Evolutionary conservation across 768 basidiomycete genomes (phyloP), one percentile per base, ranked within the genome.

Genomic region (Mycena galopus): DNA sequence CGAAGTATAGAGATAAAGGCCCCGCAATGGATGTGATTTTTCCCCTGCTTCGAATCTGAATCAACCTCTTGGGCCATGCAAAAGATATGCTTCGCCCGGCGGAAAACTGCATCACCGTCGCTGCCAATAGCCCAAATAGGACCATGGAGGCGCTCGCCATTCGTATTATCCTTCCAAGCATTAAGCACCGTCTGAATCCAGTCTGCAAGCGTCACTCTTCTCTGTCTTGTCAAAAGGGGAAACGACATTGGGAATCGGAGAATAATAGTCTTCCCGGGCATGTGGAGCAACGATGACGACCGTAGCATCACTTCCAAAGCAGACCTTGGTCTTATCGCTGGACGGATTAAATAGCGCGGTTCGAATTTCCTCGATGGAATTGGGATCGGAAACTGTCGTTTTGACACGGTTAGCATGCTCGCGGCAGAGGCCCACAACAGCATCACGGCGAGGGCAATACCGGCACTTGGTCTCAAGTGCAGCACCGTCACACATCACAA

Each of bases 301-400:
- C 7, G 79, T 81, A 1, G 69, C 81, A 66, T 82, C 81, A 44
- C 76, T 80, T 23, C 79, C 80, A 69, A 76, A 74, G 42, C 73
- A 77, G 14, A 33, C 55, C 33, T 65, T 53, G 2, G 55, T 56
- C 63, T 12, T 14, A 27, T 12, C 29, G 29, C 47, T 7, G 9
- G 8, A 21, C 17, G 19, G 10, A 27, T 50, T 9, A n/a, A n/a
- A n/a, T 2, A 78, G 57, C 12, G 72, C 71, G 7, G 37, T 32
- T 37, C 47, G 47, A 56, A 77, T 60, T 11, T 51, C 35, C 17
- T 76, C 51, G 25, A 79, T 29, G 55, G 25, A 56, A 50, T 29
- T 69, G 44, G 30, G 57, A 19, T 14, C 23, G 27, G 10, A 64
- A 25, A 78, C 63, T 3, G 11, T 23, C 2, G 35, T 53, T 2